Evolutionary conservation across 257 asterid genomes (phyloP), one percentile per base, ranked within the genome.

Genomic region (Salvia hispanica): DNA sequence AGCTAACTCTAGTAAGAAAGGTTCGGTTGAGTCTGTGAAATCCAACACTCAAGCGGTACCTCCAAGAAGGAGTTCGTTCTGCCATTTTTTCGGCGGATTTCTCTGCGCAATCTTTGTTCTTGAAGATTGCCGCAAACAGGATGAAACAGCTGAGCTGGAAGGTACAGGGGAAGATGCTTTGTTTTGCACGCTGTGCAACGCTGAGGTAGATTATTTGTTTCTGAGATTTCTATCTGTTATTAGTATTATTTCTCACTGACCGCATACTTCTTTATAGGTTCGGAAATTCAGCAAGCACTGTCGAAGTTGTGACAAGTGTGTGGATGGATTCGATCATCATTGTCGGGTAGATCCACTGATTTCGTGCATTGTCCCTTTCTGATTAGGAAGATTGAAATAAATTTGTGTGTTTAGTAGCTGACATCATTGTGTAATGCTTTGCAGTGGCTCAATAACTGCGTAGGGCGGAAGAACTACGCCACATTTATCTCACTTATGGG

Each of bases 391-490:
- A 2, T 28, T 16, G 10, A 39, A 65, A 48, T 64, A 58, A 59
- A 43, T 69, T 58, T 33, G 2, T 28, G 14, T 40, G 52, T 43
- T 53, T 47, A 50, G 53, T 74, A 78, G 66, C 82, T 83, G 74
- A 80, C 80, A 55, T 72, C 53, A 58, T 72, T 33, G 4, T 67
- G 43, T 75, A 55, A 62, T 28, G 12, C 31, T 40, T 66, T 81
- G 69, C 82, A 94, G 99, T 94, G 99, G 99, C 95, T 94, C 68
- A 94, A 94, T 72, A 94, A 94, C 80, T 94, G 99, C 65, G 97
- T 94, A 18, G 97, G 99, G 40, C 83, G 96, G 50, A 94, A 91
- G 73, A 94, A 94, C 82, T 94, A 94, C 68, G 73, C 48, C 6
- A 88, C 97, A 5, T 94, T 94, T 77, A 84, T 94, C 71, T 78